These are phyloP conservation scores for Magnaporthiopsis incrustans DNA, from an alignment of 2,329 filamentous ascomycete genomes.

Conservation along the genomic window DNA sequence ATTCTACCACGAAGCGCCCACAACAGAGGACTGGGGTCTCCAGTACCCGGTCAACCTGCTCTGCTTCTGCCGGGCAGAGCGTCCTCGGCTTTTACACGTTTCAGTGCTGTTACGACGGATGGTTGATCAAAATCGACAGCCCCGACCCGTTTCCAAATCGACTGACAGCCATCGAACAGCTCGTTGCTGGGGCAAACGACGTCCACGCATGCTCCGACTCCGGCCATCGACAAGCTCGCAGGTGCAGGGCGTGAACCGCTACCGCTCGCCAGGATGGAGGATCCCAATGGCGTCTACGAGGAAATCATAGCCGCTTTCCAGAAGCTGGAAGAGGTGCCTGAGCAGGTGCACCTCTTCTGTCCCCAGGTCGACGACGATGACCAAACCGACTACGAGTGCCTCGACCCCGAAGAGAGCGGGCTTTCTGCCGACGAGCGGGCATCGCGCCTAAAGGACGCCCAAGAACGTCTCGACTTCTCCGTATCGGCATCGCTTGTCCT, in stretches of 20 bases:
- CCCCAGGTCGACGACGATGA: constrained; percentile 58
- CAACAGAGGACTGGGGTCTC: background rate
- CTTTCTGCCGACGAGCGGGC: constrained; percentile 43
- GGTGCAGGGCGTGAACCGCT: constrained; percentile 8
- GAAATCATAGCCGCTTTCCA: constrained; percentile 35
- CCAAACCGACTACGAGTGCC: constrained; percentile 48
- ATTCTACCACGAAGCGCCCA: background rate
- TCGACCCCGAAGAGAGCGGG: constrained; percentile 35
- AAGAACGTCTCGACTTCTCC: constrained; percentile 50
- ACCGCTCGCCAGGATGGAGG: constrained; percentile 24
- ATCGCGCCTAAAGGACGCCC: constrained; percentile 45
- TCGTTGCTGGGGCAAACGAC: background rate
- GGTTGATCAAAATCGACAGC: background rate
- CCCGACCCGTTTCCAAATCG: background rate
- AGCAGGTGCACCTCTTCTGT: constrained; percentile 58
- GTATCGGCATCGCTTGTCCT: constrained; percentile 63
- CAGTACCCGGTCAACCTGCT: background rate
- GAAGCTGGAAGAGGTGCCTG: constrained; percentile 33
- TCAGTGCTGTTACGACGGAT: background rate
- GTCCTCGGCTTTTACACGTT: background rate
- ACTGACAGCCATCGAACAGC: background rate
- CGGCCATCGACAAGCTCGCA: background rate
- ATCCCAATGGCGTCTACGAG: constrained; percentile 24
- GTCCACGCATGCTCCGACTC: constrained; percentile 1
- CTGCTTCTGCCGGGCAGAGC: background rate